Percentiles rank a stretch among this genome's conserved stretches.
Conservation (phyloP, 495 filamentous ascomycete genomes). For the Aspergillus ellipticus region DNA sequence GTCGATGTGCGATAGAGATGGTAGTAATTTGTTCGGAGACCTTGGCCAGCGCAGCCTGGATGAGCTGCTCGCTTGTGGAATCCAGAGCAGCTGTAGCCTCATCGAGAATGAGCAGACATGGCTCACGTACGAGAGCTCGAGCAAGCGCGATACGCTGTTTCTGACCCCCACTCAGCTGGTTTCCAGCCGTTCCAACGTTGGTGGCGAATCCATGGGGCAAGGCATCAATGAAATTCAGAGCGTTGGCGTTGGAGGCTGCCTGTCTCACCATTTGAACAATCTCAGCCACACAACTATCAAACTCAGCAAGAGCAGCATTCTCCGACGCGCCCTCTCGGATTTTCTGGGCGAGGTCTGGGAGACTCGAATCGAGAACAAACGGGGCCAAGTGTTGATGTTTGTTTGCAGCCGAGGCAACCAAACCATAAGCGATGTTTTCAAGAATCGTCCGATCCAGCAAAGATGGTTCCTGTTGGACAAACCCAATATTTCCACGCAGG, state of each 20-base stretch:
- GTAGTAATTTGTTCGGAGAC: conserved; percentile 36
- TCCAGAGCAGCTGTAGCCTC: conserved; percentile 66
- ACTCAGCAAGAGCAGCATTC: conserved; percentile 15
- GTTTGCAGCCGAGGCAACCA: conserved; percentile 49
- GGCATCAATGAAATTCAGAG: conserved; percentile 39
- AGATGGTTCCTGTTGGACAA: conserved; percentile 65
- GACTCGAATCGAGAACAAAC: conserved; percentile 25
- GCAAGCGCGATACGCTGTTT: conserved; percentile 64
- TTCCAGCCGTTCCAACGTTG: conserved; percentile 49
- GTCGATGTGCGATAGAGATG: conserved; percentile 39
- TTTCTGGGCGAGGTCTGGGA: conserved; percentile 26
- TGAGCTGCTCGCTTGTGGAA: conserved; percentile 46
- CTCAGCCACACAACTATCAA: conserved; percentile 23
- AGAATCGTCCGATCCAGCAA: conserved; percentile 61
- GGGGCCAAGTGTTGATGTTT: conserved; percentile 32
- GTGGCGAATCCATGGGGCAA: conserved; percentile 49
- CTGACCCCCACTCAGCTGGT: conserved; percentile 57
- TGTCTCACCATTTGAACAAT: conserved; percentile 36
- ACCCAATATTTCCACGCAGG: conserved; percentile 54
- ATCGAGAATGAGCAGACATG: conserved; percentile 71
- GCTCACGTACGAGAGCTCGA: conserved; percentile 66
- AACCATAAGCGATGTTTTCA: conserved; percentile 63
- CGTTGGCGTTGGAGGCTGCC: conserved; percentile 38
- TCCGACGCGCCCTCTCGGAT: conserved; percentile 26
- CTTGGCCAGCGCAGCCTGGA: conserved; percentile 43